Evolutionary conservation across 176 grass and related monocot species (phyloP).

Genomic region (Echinochloa phyllopogon): DNA sequence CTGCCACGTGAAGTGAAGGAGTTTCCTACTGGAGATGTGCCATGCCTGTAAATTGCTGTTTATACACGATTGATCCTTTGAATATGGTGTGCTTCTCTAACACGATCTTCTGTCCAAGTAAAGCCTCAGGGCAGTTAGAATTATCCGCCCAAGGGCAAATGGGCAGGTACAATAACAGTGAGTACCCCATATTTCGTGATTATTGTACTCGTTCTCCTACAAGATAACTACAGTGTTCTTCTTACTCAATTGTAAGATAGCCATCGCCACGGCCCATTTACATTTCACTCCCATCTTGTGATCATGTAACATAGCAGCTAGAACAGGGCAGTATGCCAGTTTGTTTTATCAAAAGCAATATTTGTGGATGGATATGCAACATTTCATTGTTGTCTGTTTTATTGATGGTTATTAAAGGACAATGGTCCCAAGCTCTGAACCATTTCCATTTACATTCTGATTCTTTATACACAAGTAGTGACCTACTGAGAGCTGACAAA

Average conservation of each 20-base stretch:
- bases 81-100: background rate
- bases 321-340: background rate
- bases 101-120: background rate
- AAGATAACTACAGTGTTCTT: background rate
- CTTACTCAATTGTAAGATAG: background rate
- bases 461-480: background rate
- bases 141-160: background rate
- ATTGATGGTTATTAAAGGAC: conserved; percentile 7
- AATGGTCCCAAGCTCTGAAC: background rate
- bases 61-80: background rate
- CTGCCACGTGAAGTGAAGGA: background rate
- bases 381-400: background rate
- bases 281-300: background rate
- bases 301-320: background rate
- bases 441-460: background rate
- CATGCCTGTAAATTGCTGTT: conserved; percentile 40
- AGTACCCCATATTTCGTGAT: background rate
- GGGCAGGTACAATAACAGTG: background rate
- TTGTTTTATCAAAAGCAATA: background rate
- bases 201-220: background rate
- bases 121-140: background rate
- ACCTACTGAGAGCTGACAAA: background rate
- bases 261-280: too few relatives aligned
- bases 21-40: background rate
- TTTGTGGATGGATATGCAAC: background rate